Conservation (phyloP, 306 rosid genomes). For the Begonia fuchsioides region DNA sequence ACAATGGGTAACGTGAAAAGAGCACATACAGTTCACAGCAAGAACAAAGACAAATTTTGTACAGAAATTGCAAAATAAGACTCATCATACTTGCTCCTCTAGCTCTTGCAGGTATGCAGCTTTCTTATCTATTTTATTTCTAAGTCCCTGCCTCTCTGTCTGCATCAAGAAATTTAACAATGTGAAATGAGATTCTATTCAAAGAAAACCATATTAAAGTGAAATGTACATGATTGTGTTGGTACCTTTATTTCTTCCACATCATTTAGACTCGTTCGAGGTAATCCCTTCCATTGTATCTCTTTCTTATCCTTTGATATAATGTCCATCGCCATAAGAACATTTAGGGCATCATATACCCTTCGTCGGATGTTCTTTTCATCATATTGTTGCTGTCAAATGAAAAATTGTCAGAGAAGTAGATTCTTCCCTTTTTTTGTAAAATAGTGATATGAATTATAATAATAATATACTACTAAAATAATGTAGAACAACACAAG, state of each 20-base stretch:
- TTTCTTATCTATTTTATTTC: conserved; percentile 81
- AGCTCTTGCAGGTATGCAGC: conserved; percentile 87
- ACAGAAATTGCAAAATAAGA: conserved; percentile 2
- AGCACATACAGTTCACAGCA: neutral
- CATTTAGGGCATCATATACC: conserved; percentile 94
- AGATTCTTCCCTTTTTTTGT: too few species aligned
- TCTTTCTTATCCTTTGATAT: conserved; percentile 97
- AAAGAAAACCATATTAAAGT: too few species aligned
- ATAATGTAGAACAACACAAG: too few species aligned
- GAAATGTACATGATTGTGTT: conserved; percentile 11
- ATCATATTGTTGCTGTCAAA: conserved; percentile 81
- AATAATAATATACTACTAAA: too few species aligned
- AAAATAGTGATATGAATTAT: too few species aligned
- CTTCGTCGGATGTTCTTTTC: conserved; percentile 92
- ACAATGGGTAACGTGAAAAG: neutral
- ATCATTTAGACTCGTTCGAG: conserved; percentile 75
- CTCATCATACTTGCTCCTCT: conserved; percentile 64
- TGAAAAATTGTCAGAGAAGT: too few species aligned
- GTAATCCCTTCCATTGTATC: conserved; percentile 98
- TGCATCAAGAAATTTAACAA: conserved; percentile 23
- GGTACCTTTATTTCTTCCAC: conserved; percentile 86
- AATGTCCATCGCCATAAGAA: conserved; percentile 99
- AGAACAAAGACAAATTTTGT: conserved; percentile 3
- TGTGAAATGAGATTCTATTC: too few species aligned
- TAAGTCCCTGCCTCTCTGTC: conserved; percentile 62